Conservation (phyloP, 345 rosid species). For the Erodium maritimum region DNA sequence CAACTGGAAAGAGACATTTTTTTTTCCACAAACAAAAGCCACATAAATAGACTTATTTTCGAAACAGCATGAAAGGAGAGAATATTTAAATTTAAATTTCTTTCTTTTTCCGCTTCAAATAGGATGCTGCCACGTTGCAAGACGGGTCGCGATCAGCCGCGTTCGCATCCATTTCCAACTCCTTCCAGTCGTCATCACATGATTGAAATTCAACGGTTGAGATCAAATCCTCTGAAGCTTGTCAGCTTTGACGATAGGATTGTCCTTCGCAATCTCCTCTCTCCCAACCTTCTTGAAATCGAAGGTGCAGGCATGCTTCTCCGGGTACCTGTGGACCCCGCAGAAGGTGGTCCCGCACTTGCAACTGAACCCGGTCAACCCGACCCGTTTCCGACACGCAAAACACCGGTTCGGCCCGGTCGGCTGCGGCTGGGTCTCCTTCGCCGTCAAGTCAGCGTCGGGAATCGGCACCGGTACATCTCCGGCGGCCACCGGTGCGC, state of each 20-base stretch:
- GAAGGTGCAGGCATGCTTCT: constrained; percentile 55
- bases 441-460: not conserved
- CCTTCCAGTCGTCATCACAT: not conserved
- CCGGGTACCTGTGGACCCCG: constrained; percentile 72
- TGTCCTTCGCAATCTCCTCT: constrained; percentile 55
- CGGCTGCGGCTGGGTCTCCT: constrained; percentile 15
- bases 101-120: too few relatives aligned
- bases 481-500: not conserved
- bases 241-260: constrained; percentile 70
- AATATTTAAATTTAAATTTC: too few relatives aligned
- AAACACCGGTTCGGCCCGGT: constrained; percentile 37
- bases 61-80: not conserved
- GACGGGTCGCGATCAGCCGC: not conserved
- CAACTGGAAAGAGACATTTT: not conserved
- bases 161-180: not conserved
- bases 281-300: constrained; percentile 74
- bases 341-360: constrained; percentile 73
- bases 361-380: constrained; percentile 70
- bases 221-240: constrained; percentile 57
- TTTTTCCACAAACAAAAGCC: not conserved
- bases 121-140: not conserved
- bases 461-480: not conserved
- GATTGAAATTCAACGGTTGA: not conserved
- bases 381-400: constrained; percentile 65
- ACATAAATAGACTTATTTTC: not conserved